Evolutionary conservation across 2,329 filamentous ascomycete genomes (phyloP).

Genomic region (Colletotrichum orchidophilum): DNA sequence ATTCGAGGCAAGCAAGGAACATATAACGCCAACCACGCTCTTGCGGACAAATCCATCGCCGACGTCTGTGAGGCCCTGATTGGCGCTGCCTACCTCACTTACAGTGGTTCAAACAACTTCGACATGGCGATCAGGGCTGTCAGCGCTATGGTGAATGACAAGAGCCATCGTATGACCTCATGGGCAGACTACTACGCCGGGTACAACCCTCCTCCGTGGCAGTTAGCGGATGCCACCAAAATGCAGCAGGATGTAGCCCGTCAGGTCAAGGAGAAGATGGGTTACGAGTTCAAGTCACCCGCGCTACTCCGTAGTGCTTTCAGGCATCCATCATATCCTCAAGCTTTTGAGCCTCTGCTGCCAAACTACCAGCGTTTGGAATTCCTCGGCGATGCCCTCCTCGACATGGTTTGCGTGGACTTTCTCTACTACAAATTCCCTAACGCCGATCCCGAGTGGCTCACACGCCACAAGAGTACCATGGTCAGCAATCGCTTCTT

Average conservation of each 20-base stretch:
- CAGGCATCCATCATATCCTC: conserved; percentile 84
- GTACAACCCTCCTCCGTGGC: conserved; percentile 78
- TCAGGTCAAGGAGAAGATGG: conserved; percentile 67
- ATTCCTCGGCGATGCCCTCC: conserved; percentile 88
- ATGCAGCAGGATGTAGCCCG: conserved; percentile 74
- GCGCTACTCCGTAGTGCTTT: conserved; percentile 85
- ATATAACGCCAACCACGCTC: conserved; percentile 65
- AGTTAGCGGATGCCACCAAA: conserved; percentile 68
- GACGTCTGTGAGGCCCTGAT: conserved; percentile 96
- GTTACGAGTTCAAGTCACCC: conserved; percentile 76
- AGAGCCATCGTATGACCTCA: conserved; percentile 72
- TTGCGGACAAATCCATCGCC: conserved; percentile 90
- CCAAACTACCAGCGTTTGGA: conserved; percentile 92
- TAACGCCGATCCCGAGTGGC: conserved; percentile 88
- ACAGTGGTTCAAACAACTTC: conserved; percentile 52
- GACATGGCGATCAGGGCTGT: conserved; percentile 71
- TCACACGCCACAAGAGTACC: conserved; percentile 99
- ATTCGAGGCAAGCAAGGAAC: conserved; percentile 75
- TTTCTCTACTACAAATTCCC: conserved; percentile 83
- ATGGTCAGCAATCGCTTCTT: conserved; percentile 98
- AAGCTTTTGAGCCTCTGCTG: conserved; percentile 76
- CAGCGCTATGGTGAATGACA: conserved; percentile 73
- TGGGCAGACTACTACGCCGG: conserved; percentile 79
- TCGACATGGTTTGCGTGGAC: conserved; percentile 87
- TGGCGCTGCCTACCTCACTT: conserved; percentile 77